These are phyloP conservation scores for Calonectria hongkongensis DNA, from an alignment of 2,329 filamentous ascomycete genomes.

Conservation along the genomic window DNA sequence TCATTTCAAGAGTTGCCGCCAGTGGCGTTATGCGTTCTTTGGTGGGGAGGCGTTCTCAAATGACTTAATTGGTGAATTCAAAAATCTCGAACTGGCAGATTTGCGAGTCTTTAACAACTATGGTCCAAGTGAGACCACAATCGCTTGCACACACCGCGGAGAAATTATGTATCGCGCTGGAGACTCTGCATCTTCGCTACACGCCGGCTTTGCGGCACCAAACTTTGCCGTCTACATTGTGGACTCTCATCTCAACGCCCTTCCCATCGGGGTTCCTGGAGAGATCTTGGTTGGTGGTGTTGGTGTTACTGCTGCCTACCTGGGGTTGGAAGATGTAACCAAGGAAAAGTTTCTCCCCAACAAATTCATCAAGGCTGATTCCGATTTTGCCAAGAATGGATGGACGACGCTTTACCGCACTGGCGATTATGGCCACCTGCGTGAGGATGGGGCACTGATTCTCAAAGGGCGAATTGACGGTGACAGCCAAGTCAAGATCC, in stretches of 20 bases:
- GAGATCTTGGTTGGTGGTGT: background rate
- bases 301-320: background rate
- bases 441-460: background rate
- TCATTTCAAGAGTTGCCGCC: background rate
- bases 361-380: slow-evolving; percentile 4
- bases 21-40: background rate
- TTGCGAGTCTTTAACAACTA: background rate
- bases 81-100: background rate
- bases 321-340: background rate
- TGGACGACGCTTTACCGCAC: background rate
- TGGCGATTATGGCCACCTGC: background rate
- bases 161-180: background rate
- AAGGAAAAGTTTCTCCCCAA: background rate
- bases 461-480: background rate
- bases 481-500: slow-evolving; percentile 1
- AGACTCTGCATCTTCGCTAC: background rate
- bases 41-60: background rate
- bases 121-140: background rate
- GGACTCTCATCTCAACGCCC: background rate
- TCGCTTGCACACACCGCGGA: background rate
- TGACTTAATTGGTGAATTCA: background rate
- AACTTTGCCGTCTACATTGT: background rate
- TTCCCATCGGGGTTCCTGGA: background rate
- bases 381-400: background rate
- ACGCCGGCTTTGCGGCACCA: background rate